Evolutionary conservation across 345 rosid genomes (phyloP).

Genomic region (Adansonia digitata): DNA sequence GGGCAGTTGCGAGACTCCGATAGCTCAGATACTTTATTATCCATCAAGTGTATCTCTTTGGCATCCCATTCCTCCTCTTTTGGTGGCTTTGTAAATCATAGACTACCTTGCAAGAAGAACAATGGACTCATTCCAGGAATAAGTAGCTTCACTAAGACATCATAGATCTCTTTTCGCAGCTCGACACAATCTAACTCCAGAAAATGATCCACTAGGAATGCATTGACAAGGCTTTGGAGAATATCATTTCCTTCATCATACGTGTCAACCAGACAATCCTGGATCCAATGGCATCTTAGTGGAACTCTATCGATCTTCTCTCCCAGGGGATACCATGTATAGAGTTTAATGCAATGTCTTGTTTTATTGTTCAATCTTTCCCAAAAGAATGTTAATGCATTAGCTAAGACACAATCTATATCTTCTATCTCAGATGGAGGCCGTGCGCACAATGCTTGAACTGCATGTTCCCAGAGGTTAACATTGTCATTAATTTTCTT

Average conservation of each 20-base stretch:
- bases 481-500: not conserved
- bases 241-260: not conserved
- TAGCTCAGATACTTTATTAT: not conserved
- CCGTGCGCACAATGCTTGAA: not conserved
- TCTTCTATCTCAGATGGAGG: not conserved
- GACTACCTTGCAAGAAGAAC: not conserved
- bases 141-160: not conserved
- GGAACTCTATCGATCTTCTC: not conserved
- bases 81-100: not conserved
- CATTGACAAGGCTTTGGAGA: not conserved
- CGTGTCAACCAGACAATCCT: not conserved
- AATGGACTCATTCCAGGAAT: not conserved
- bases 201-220: not conserved
- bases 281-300: not conserved
- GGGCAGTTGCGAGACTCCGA: not conserved
- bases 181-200: not conserved
- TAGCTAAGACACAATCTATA: not conserved
- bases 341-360: not conserved
- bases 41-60: not conserved
- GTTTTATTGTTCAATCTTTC: not conserved
- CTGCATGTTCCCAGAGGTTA: not conserved
- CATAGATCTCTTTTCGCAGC: not conserved
- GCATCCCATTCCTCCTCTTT: not conserved
- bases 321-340: not conserved
- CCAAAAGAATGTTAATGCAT: not conserved